Evolutionary conservation across 805 yeast genomes (phyloP).

Genomic region (Candida pini): DNA sequence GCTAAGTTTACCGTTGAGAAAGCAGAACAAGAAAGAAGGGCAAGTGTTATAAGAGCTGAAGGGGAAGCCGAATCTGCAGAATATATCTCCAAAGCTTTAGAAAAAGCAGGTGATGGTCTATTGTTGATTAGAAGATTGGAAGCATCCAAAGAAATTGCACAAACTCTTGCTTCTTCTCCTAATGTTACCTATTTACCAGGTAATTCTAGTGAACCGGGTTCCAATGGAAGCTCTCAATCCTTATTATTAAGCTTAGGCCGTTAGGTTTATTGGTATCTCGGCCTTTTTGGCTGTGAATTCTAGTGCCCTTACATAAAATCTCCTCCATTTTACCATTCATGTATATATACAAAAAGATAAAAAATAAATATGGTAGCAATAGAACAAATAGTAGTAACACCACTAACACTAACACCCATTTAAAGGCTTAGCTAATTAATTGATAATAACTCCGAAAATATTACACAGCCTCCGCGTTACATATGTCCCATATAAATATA

Average conservation of each 20-base stretch:
- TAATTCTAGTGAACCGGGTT: constrained; percentile 33
- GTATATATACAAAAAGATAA: too few relatives aligned
- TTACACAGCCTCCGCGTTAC: too few relatives aligned
- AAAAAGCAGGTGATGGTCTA: constrained; percentile 94
- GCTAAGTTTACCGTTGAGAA: constrained; percentile 89
- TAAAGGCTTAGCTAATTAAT: too few relatives aligned
- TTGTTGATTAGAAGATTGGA: constrained; percentile 91
- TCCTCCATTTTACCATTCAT: too few relatives aligned
- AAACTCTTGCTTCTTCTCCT: constrained; percentile 73
- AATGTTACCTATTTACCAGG: constrained; percentile 87
- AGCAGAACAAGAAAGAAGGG: constrained; percentile 97
- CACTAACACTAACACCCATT: too few relatives aligned
- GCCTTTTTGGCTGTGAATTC: too few relatives aligned
- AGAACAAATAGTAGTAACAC: too few relatives aligned
- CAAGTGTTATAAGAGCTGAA: constrained; percentile 92
- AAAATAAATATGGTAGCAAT: too few relatives aligned
- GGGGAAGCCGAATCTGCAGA: constrained; percentile 99
- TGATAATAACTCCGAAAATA: too few relatives aligned
- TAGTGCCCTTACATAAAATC: too few relatives aligned
- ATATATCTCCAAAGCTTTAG: constrained; percentile 83
- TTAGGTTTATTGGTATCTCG: constrained; percentile 22
- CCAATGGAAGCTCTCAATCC: constrained; percentile 41
- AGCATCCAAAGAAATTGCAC: constrained; percentile 94
- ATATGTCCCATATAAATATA: too few relatives aligned
- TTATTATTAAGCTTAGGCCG: constrained; percentile 67